Base-by-base conservation (phyloP, 1,284 basidiomycete genomes). In the Filobasidium uniguttulatum region DNA sequence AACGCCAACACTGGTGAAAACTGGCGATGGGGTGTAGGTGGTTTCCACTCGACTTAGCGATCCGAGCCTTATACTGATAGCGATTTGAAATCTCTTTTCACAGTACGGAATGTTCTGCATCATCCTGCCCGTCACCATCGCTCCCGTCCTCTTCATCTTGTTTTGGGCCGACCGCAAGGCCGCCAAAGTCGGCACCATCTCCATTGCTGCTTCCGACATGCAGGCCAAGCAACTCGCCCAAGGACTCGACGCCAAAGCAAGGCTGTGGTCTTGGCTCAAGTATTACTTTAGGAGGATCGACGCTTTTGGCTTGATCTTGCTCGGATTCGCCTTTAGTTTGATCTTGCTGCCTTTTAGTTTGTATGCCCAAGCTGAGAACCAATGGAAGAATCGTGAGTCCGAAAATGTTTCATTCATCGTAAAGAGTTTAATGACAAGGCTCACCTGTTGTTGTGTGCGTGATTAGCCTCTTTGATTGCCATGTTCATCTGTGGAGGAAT, bases 21-120 rank as follows among this genome's bases (percentile, higher is more conserved):
- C 29, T 87, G 84, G 85, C 69, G 83, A 65, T 83, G 81, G 78
- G 83, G 84, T 30, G 54, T 59, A 44, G 49, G 55, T n/a, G n/a
- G n/a, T 55, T 15, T 17, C 23, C 37, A 3, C 20, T 5, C n/a
- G n/a, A n/a, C n/a, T n/a, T n/a, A n/a, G 12, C 9, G 23, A 19
- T 9, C 44, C 26, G 29, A 40, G 1, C 33, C 48, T 35, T 8
- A 26, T 23, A 31, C 6, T 20, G 38, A 35, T 54, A 46, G 35
- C 52, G 49, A 19, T 14, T 20, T 6, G 9, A n/a, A n/a, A n/a
- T 19, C 6, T 5, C 37, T 28, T 40, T 37, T 35, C 12, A 34
- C 23, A 52, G 54, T 58, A 58, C 38, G 64, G 64, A 34, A 66
- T 69, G 69, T 72, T 71, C 57, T 55, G 55, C 41, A 69, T 71